Evolutionary conservation across 2,329 filamentous ascomycete genomes (phyloP).

Genomic region (Incumbomyces delicatus): DNA sequence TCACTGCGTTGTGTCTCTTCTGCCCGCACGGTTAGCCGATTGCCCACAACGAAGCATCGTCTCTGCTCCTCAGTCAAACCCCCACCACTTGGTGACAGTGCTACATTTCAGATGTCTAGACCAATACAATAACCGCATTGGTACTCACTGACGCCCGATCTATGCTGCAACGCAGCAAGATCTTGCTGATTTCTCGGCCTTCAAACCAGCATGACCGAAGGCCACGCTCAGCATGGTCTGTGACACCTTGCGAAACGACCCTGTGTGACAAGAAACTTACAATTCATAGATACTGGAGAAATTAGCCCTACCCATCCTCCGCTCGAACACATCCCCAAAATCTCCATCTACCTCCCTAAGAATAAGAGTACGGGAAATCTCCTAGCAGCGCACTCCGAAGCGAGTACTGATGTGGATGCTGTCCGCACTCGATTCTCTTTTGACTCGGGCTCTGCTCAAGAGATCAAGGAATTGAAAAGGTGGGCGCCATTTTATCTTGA

Average conservation of each 20-base stretch:
- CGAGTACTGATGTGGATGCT: constrained; percentile 48
- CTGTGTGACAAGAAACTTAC: background rate
- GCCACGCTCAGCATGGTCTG: constrained; percentile 1
- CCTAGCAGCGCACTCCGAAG: constrained; percentile 29
- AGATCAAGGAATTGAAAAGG: constrained; percentile 66
- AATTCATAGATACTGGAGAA: background rate
- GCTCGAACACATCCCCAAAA: background rate
- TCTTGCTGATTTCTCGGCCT: too few relatives aligned
- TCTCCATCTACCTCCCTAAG: constrained; percentile 30
- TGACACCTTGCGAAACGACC: background rate
- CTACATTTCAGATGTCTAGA: too few relatives aligned
- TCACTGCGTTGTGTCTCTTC: too few relatives aligned
- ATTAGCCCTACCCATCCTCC: constrained; percentile 1
- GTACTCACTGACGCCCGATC: too few relatives aligned
- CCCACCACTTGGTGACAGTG: too few relatives aligned
- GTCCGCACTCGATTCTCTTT: constrained; percentile 64
- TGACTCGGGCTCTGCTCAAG: constrained; percentile 56
- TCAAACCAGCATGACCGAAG: constrained; percentile 1
- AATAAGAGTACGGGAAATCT: constrained; percentile 42
- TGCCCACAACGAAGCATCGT: too few relatives aligned
- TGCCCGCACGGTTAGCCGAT: too few relatives aligned
- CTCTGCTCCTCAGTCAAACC: too few relatives aligned
- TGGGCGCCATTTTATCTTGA: constrained; percentile 32
- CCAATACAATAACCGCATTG: too few relatives aligned
- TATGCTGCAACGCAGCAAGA: too few relatives aligned